A percentile compares a stretch with the other conserved stretches of the same genome.
These are phyloP conservation scores for Rugosomyces carneus DNA, from an alignment of 1,284 basidiomycete genomes.

Conservation along the genomic window DNA sequence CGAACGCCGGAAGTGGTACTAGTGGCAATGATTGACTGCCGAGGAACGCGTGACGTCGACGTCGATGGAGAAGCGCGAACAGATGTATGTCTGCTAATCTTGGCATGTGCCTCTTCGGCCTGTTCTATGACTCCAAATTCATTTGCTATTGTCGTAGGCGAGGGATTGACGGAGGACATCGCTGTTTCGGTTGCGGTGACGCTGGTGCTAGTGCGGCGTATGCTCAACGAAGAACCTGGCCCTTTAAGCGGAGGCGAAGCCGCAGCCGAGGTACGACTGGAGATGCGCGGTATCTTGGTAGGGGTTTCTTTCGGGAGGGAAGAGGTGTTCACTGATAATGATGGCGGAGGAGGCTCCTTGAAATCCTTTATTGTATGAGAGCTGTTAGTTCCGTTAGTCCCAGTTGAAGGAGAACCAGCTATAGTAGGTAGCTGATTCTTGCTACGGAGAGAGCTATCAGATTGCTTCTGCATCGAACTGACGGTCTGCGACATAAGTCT, in stretches of 20 bases:
- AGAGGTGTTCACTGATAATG: constrained; percentile 43
- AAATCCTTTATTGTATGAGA: constrained; percentile 45
- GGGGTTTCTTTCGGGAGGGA: constrained; percentile 74
- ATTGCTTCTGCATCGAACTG: constrained; percentile 77
- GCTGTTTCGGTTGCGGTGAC: constrained; percentile 41
- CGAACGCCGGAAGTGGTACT: constrained; percentile 43
- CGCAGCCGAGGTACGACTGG: constrained; percentile 67
- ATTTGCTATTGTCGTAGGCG: constrained; percentile 51
- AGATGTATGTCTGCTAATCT: constrained; percentile 36
- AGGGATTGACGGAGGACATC: constrained; percentile 54
- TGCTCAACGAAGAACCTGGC: constrained; percentile 37
- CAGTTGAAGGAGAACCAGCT: constrained; percentile 84
- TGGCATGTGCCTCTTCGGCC: constrained; percentile 40
- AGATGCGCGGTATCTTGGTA: constrained; percentile 92
- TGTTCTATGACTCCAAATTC: constrained; percentile 78
- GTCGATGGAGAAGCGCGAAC: constrained; percentile 55
- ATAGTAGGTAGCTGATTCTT: constrained; percentile 81
- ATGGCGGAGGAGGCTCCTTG: constrained; percentile 48
- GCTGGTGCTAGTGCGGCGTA: constrained; percentile 66
- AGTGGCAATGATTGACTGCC: constrained; percentile 48
- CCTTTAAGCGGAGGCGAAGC: constrained; percentile 61
- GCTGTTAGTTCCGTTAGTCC: constrained; percentile 46
- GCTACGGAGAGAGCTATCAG: constrained; percentile 69
- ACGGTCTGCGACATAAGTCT: constrained; percentile 67
- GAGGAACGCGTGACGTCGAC: constrained; percentile 53